These are phyloP conservation scores for Beauveria asiatica DNA, from an alignment of 2,329 filamentous ascomycete species.

Conservation along the genomic window DNA sequence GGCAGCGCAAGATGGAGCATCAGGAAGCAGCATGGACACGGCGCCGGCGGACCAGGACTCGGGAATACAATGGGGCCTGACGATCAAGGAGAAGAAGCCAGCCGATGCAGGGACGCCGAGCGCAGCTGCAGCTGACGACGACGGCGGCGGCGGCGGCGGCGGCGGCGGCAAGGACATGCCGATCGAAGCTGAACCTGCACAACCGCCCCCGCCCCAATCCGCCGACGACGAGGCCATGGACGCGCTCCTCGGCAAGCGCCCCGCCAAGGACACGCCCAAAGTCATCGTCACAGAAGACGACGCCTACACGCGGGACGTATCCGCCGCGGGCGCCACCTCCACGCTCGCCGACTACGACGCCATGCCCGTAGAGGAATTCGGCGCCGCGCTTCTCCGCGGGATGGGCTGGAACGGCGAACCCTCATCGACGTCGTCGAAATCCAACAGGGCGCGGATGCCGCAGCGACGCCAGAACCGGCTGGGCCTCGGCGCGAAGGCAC, in stretches of 20 bases:
- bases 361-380: conserved; percentile 91
- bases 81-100: conserved; percentile 31
- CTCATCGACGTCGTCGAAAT: conserved; percentile 23
- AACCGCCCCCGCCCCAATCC: conserved; percentile 8
- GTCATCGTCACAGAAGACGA: conserved; percentile 56
- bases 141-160: conserved; percentile 7
- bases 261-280: conserved; percentile 32
- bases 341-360: conserved; percentile 78
- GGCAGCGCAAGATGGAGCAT: neutral
- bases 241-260: conserved; percentile 52
- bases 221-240: conserved; percentile 52
- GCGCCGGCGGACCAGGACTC: conserved; percentile 39
- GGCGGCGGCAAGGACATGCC: conserved; percentile 7
- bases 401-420: conserved; percentile 87
- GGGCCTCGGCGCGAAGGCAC: conserved; percentile 80
- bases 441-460: conserved; percentile 60
- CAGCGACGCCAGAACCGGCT: conserved; percentile 62
- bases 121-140: conserved; percentile 5
- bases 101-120: neutral
- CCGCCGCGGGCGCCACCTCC: conserved; percentile 63
- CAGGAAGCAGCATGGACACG: conserved; percentile 17
- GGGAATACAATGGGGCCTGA: conserved; percentile 48
- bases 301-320: conserved; percentile 62
- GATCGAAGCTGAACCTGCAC: neutral
- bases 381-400: conserved; percentile 76